These are phyloP conservation scores for Aspergillus sclerotiicarbonarius DNA, from an alignment of 495 filamentous ascomycete species.

Conservation along the genomic window DNA sequence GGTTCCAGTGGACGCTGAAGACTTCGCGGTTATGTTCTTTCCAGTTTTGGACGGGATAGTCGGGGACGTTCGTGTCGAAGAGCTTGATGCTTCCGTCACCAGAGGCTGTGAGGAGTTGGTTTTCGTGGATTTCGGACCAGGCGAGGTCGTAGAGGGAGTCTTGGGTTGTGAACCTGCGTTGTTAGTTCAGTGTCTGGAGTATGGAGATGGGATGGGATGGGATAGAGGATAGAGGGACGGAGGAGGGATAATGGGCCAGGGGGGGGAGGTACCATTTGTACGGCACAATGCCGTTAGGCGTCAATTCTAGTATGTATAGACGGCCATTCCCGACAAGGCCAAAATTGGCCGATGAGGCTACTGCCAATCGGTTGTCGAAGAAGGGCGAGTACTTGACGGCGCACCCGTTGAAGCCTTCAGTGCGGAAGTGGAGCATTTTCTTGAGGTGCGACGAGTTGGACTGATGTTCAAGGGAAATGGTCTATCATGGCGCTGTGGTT, in stretches of 20 bases:
- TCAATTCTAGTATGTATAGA: conserved; percentile 76
- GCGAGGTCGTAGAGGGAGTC: conserved; percentile 91
- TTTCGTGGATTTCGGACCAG: conserved; percentile 94
- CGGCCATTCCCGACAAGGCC: conserved; percentile 96
- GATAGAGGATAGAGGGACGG: too few relatives aligned
- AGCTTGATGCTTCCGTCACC: conserved; percentile 95
- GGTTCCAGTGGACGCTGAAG: conserved; percentile 89
- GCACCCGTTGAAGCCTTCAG: conserved; percentile 90
- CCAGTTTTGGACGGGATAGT: conserved; percentile 85
- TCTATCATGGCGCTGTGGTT: background rate
- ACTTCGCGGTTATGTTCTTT: conserved; percentile 89
- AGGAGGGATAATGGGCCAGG: background rate
- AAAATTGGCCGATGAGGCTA: conserved; percentile 84
- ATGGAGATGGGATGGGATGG: background rate
- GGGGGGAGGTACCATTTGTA: conserved; percentile 60
- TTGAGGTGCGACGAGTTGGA: too few relatives aligned
- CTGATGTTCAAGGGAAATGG: background rate
- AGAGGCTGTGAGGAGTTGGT: conserved; percentile 80
- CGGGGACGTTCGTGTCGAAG: conserved; percentile 73
- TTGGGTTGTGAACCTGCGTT: conserved; percentile 82
- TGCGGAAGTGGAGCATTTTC: conserved; percentile 87
- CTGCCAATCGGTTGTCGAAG: conserved; percentile 89
- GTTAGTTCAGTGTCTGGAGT: background rate
- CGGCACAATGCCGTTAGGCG: conserved; percentile 74
- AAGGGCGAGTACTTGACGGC: conserved; percentile 97